Evolutionary conservation across 805 yeast genomes (phyloP).

Genomic region (Sugiyamaella lignohabitans): DNA sequence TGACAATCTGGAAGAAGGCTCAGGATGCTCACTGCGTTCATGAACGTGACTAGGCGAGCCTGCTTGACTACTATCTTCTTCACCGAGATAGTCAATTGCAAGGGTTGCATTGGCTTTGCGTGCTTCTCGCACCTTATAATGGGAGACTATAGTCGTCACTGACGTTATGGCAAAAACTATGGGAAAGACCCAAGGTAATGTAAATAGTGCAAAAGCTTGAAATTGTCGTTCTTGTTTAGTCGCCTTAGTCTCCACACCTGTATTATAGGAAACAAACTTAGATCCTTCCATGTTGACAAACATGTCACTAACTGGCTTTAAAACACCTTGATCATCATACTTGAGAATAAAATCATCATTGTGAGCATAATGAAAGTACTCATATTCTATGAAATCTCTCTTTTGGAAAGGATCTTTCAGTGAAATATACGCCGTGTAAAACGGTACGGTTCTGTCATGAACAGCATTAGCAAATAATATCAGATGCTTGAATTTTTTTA

Average conservation of each 20-base stretch:
- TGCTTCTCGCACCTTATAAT: slow-evolving; percentile 14
- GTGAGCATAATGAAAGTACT: slow-evolving; percentile 24
- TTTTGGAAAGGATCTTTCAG: slow-evolving; percentile 66
- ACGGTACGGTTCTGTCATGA: slow-evolving; percentile 83
- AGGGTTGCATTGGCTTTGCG: neutral
- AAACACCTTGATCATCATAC: slow-evolving; percentile 3
- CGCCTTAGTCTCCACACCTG: slow-evolving; percentile 1
- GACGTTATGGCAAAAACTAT: slow-evolving; percentile 15
- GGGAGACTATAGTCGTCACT: slow-evolving; percentile 19
- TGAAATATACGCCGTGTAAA: slow-evolving; percentile 74
- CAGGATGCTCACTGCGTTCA: neutral
- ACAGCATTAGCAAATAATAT: slow-evolving; percentile 65
- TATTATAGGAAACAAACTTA: slow-evolving; percentile 5
- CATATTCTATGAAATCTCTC: slow-evolving; percentile 40
- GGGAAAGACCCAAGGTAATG: slow-evolving; percentile 19
- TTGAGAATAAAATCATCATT: neutral
- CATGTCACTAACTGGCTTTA: neutral
- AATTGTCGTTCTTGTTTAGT: slow-evolving; percentile 15
- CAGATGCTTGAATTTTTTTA: slow-evolving; percentile 50
- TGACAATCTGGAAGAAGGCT: slow-evolving; percentile 13
- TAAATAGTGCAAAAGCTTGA: slow-evolving; percentile 9
- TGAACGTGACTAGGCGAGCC: too few species aligned
- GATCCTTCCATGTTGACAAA: slow-evolving; percentile 25
- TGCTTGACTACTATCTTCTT: neutral
- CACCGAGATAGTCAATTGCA: neutral